Conservation (phyloP, 257 asterid genomes). For the Parsonsia alboflavescens region DNA sequence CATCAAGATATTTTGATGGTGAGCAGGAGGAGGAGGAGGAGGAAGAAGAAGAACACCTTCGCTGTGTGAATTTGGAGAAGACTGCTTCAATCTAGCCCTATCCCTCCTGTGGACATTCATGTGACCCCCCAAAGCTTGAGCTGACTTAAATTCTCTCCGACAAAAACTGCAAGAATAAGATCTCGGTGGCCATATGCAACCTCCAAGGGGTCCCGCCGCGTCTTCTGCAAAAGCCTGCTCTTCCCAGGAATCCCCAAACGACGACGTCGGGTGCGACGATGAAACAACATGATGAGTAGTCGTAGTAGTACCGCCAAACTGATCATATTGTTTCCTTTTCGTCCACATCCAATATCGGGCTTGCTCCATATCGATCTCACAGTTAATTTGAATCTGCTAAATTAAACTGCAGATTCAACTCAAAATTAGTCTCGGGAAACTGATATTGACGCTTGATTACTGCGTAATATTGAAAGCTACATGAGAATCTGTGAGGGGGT, state of each 20-base stretch:
- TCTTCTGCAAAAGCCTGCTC: conserved; percentile 96
- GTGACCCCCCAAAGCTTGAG: conserved; percentile 96
- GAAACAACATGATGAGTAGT: conserved; percentile 11
- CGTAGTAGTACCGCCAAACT: no score
- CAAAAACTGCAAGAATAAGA: conserved; percentile 88
- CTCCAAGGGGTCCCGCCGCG: conserved; percentile 70
- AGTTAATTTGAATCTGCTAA: no score
- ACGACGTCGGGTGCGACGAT: conserved; percentile 17
- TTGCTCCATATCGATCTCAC: conserved; percentile 49
- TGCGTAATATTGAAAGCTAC: conserved; percentile 17
- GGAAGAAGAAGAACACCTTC: conserved; percentile 14
- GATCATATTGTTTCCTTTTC: conserved; percentile 31
- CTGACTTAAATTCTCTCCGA: conserved; percentile 81
- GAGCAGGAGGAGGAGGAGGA: conserved; percentile 14
- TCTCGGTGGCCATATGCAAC: conserved; percentile 95
- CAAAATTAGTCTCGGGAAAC: background rate
- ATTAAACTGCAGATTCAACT: conserved; percentile 1
- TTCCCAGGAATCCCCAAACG: conserved; percentile 75
- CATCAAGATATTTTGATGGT: conserved; percentile 12
- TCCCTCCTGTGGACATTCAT: conserved; percentile 94
- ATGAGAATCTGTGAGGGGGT: conserved; percentile 24
- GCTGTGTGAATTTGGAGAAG: conserved; percentile 33
- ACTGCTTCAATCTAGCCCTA: conserved; percentile 81
- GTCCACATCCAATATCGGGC: conserved; percentile 67
- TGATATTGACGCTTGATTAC: conserved; percentile 7